Percentiles rank a stretch among this genome's conserved stretches.
These are phyloP conservation scores for Logfia minima DNA, from an alignment of 129 eudicot species.

Conservation along the genomic window DNA sequence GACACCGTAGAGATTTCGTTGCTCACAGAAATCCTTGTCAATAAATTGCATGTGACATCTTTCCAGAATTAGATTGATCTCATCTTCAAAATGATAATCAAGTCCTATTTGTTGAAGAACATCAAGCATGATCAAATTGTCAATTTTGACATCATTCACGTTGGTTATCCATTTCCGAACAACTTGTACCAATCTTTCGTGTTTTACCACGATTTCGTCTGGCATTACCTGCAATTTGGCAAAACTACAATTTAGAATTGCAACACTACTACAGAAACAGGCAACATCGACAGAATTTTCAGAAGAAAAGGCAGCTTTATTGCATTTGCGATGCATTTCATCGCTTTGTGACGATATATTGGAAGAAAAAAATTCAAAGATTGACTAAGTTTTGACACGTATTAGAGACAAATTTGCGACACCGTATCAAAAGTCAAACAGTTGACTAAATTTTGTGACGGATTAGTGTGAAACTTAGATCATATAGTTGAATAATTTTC, in stretches of 20 bases:
- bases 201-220: neutral
- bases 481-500: too few species aligned
- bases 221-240: neutral
- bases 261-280: too few species aligned
- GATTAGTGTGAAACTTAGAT: too few species aligned
- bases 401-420: too few species aligned
- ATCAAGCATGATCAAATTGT: slow-evolving; percentile 35
- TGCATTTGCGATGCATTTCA: too few species aligned
- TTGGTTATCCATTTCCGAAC: slow-evolving; percentile 13
- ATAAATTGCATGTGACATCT: slow-evolving; percentile 11
- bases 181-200: slow-evolving; percentile 8
- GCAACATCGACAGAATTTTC: too few species aligned
- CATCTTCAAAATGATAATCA: slow-evolving; percentile 40
- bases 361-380: too few species aligned
- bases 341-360: too few species aligned
- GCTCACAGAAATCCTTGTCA: neutral
- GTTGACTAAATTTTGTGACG: too few species aligned
- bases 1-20: slow-evolving; percentile 29
- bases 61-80: slow-evolving; percentile 33
- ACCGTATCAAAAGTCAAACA: too few species aligned
- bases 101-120: slow-evolving; percentile 40
- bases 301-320: too few species aligned
- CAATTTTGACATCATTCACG: slow-evolving; percentile 3
- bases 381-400: too few species aligned
- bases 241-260: neutral